phyloP scores from a whole-genome alignment of 2,329 filamentous ascomycete species.

The Aspergillus chevalieri region DNA sequence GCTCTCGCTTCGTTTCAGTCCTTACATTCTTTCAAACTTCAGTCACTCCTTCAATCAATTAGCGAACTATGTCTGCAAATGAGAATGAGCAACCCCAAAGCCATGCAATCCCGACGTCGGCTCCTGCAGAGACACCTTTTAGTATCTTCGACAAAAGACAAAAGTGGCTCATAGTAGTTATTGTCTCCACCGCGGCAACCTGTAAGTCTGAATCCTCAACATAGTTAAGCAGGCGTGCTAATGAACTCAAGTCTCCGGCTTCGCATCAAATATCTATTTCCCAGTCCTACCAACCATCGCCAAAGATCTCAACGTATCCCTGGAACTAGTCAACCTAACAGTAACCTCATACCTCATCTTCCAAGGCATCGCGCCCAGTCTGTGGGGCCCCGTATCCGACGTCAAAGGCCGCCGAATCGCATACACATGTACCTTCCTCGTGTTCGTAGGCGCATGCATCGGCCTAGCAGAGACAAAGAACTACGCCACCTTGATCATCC shows the following conservation, averaged over 20 bases:
- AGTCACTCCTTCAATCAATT: too few species aligned
- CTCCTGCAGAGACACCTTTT: too few species aligned
- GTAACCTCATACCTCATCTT: slow-evolving; percentile 43
- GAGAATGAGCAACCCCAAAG: too few species aligned
- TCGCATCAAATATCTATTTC: slow-evolving; percentile 45
- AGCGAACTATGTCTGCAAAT: too few species aligned
- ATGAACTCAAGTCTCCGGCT: slow-evolving; percentile 30
- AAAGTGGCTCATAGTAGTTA: slow-evolving; percentile 43
- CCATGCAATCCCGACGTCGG: too few species aligned
- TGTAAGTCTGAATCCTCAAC: slow-evolving; percentile 29
- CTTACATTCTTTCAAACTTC: too few species aligned
- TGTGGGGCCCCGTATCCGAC: slow-evolving; percentile 40
- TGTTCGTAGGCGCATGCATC: slow-evolving; percentile 37
- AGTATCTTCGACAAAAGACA: slow-evolving; percentile 46
- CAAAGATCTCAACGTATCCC: slow-evolving; percentile 33
- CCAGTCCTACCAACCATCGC: slow-evolving; percentile 40
- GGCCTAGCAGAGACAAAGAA: slow-evolving; percentile 28
- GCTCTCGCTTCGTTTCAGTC: too few species aligned
- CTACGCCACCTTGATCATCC: slow-evolving; percentile 22
- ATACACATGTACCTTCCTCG: slow-evolving; percentile 34
- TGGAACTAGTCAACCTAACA: slow-evolving; percentile 38
- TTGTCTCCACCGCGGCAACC: slow-evolving; percentile 48
- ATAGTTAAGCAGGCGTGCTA: background rate
- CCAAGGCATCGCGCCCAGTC: slow-evolving; percentile 38
- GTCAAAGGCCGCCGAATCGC: slow-evolving; percentile 35